Conservation (phyloP, 495 filamentous ascomycete species). For the Penicillium roqueforti region DNA sequence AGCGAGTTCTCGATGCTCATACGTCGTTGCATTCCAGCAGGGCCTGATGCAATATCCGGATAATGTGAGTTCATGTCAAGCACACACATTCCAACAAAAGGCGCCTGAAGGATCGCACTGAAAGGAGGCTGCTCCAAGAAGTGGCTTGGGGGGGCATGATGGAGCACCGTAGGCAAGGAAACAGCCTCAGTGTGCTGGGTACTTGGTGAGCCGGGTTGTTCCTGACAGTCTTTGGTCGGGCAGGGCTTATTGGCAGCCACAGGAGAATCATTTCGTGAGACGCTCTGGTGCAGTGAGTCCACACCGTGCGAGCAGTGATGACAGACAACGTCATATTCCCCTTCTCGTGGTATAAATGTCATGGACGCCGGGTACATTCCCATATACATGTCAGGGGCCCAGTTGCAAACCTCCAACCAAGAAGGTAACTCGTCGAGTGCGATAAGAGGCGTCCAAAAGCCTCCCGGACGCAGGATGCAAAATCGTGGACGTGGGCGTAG, state of each 20-base stretch:
- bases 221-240: constrained; percentile 9
- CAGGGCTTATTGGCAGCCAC: background rate
- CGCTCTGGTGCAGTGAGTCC: constrained; percentile 29
- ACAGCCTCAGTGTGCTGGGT: background rate
- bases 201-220: background rate
- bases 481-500: constrained; percentile 30
- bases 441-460: constrained; percentile 27
- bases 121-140: constrained; percentile 18
- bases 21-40: background rate
- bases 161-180: background rate
- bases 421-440: constrained; percentile 36
- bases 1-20: background rate
- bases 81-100: constrained; percentile 22
- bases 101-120: constrained; percentile 12
- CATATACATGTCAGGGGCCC: constrained; percentile 17
- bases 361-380: constrained; percentile 24
- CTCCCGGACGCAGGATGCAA: constrained; percentile 34
- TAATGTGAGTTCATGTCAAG: constrained; percentile 2
- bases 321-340: constrained; percentile 40
- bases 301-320: constrained; percentile 29
- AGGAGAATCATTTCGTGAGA: constrained; percentile 19
- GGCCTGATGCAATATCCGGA: background rate
- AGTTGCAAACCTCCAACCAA: constrained; percentile 33
- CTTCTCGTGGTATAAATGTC: constrained; percentile 26
- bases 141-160: background rate